Base-by-base conservation (phyloP, 192 early-diverging fungal species). In the Backusella tarrabulga region DNA sequence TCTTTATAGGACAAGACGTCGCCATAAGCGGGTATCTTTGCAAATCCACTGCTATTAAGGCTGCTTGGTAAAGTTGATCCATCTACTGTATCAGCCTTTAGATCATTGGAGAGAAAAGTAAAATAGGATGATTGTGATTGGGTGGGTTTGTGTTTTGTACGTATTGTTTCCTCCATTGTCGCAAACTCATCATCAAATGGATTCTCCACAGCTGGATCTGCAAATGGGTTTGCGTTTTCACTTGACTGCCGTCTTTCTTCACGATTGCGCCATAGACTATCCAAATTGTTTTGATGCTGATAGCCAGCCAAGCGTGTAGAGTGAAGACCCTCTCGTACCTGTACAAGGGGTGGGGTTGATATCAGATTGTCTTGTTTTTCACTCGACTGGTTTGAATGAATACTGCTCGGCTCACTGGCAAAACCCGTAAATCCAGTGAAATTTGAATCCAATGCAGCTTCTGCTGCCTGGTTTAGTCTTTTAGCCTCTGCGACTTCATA, bases 171-270 rank as follows among this genome's bases (percentile, higher is more conserved):
- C 29, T 72, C 52, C 7, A 36, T 46, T 29, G 46, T 54, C 8
- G 17, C 44, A 67, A 67, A 71, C 9, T 42, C 60, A 56, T 82
- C 80, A 34, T 82, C 80, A 76, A 82, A 82, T 1, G 80, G 80
- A 40, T 82, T 75, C 2, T 82, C 80, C n/a, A 54, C 12, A 17
- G 1, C 29, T 8, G 72, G 52, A 44, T 77, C 76, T 34, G 72
- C 17, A 74, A 80, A 81, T 1, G 80, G 80, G 34, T 81, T 74
- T 63, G 26, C 7, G 60, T 29, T 29, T 35, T 21, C 35, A 29
- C 21, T 63, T 72, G 69, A 66, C 21, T 46, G 21, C 2, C 69
- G 21, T 7, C 69, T 21, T 52, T 72, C 46, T 60, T 71, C 56
- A 66, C 66, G 68, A 34, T 68, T 54, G 41, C 32, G 34, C 32